phyloP scores from a whole-genome alignment of 192 early-diverging fungal genomes.

The Linnemannia hyalina region DNA sequence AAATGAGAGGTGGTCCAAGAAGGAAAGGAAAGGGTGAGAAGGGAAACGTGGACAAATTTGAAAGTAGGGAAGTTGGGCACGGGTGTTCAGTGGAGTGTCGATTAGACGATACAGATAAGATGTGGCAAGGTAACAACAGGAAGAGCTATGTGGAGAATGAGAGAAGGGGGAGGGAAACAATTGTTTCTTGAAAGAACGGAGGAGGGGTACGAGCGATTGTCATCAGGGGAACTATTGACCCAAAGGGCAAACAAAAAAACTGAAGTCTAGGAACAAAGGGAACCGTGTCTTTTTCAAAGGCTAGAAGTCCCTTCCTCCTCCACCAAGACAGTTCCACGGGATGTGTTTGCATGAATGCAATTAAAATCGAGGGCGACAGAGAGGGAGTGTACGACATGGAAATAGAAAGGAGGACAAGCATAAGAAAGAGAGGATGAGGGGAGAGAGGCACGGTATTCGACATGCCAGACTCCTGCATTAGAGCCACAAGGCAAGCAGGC shows the following conservation, averaged over 20 bases:
- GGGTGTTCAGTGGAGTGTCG: not conserved
- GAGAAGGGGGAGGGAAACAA: not conserved
- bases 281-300: not conserved
- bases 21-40: not conserved
- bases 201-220: not conserved
- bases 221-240: not conserved
- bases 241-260: not conserved
- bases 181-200: not conserved
- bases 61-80: not conserved
- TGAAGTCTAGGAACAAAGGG: not conserved
- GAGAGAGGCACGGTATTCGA: not conserved
- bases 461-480: constrained; percentile 2
- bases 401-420: not conserved
- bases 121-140: not conserved
- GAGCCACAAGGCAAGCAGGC: not conserved
- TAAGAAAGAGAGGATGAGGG: not conserved
- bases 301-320: constrained; percentile 1
- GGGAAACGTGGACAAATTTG: too few relatives aligned
- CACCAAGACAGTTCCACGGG: not conserved
- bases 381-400: not conserved
- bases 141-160: not conserved
- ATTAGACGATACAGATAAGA: not conserved
- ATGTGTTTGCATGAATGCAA: not conserved
- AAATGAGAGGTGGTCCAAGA: not conserved
- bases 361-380: not conserved